These are phyloP conservation scores for Metarhizium album DNA, from an alignment of 2,329 filamentous ascomycete genomes.

Conservation along the genomic window DNA sequence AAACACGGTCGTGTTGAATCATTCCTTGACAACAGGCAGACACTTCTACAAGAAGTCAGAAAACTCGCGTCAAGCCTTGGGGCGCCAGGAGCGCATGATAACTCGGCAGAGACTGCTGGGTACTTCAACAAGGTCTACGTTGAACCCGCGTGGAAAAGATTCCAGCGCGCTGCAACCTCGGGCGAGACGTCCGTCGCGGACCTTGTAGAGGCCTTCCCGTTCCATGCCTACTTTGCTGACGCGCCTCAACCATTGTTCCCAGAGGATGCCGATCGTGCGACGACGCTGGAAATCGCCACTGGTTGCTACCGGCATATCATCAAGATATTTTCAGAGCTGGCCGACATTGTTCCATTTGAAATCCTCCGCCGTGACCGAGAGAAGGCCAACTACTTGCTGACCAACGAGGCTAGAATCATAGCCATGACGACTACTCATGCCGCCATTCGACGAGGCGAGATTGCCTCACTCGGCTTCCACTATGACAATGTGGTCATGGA, in stretches of 20 bases:
- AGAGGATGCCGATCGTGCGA: slow-evolving; percentile 49
- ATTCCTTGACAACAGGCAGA: slow-evolving; percentile 77
- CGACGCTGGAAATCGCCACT: slow-evolving; percentile 62
- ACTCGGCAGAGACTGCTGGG: slow-evolving; percentile 89
- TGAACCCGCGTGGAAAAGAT: slow-evolving; percentile 78
- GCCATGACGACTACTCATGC: slow-evolving; percentile 99
- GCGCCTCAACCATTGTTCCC: slow-evolving; percentile 81
- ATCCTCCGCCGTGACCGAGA: slow-evolving; percentile 80
- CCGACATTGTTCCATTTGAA: slow-evolving; percentile 91
- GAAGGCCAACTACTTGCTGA: slow-evolving; percentile 90
- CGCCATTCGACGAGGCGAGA: slow-evolving; percentile 85
- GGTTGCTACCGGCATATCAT: slow-evolving; percentile 84
- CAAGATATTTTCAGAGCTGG: slow-evolving; percentile 84
- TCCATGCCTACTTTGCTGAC: slow-evolving; percentile 76
- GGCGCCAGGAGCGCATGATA: slow-evolving; percentile 88
- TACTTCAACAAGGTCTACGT: slow-evolving; percentile 95
- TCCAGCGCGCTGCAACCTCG: slow-evolving; percentile 48
- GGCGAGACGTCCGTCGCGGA: slow-evolving; percentile 46
- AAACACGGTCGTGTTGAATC: slow-evolving; percentile 93
- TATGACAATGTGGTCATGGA: slow-evolving; percentile 99
- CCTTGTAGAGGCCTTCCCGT: slow-evolving; percentile 70
- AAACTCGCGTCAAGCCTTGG: slow-evolving; percentile 75
- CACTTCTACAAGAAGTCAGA: slow-evolving; percentile 72
- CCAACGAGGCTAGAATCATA: slow-evolving; percentile 92
- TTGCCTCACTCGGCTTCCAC: slow-evolving; percentile 82